These are phyloP conservation scores for Pseudonitzschia delicatissima DNA, from an alignment of 108 stramenopile genomes.

Conservation along the genomic window DNA sequence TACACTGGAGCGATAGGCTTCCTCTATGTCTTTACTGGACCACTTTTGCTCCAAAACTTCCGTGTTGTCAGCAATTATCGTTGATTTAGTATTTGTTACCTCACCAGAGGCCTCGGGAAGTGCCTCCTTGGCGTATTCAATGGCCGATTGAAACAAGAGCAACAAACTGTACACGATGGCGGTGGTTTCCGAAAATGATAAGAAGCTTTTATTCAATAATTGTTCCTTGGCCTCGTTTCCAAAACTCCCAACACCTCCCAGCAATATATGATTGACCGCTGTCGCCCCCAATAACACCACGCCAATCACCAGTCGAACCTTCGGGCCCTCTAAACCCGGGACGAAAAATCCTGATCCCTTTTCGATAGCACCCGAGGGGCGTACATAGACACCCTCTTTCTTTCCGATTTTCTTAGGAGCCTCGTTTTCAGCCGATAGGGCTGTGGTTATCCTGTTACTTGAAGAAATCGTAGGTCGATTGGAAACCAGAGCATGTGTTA, in stretches of 20 bases:
- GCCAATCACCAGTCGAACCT: slow-evolving; percentile 70
- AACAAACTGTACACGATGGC: slow-evolving; percentile 54
- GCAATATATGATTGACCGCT: slow-evolving; percentile 42
- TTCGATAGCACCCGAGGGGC: slow-evolving; percentile 94
- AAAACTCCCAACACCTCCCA: not conserved
- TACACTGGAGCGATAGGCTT: slow-evolving; percentile 23
- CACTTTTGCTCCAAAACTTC: slow-evolving; percentile 9
- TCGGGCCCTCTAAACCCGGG: slow-evolving; percentile 91
- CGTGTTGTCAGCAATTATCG: not conserved
- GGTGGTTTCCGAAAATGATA: slow-evolving; percentile 48
- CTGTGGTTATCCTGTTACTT: not conserved
- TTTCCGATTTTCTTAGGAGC: not conserved
- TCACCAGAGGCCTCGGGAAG: not conserved
- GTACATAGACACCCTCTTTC: slow-evolving; percentile 72
- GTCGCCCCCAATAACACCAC: slow-evolving; percentile 49
- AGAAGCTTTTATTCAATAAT: slow-evolving; percentile 14
- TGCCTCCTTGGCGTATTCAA: slow-evolving; percentile 65
- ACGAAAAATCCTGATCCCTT: slow-evolving; percentile 92
- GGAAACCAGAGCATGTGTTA: no score
- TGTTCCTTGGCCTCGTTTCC: not conserved
- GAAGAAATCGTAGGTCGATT: no score
- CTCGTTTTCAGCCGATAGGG: not conserved
- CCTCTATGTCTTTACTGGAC: slow-evolving; percentile 1
- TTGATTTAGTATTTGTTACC: not conserved
- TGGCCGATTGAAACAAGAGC: slow-evolving; percentile 67